These are phyloP conservation scores for Paracoccidioides brasiliensis DNA, from an alignment of 2,329 filamentous ascomycete genomes.

Conservation along the genomic window DNA sequence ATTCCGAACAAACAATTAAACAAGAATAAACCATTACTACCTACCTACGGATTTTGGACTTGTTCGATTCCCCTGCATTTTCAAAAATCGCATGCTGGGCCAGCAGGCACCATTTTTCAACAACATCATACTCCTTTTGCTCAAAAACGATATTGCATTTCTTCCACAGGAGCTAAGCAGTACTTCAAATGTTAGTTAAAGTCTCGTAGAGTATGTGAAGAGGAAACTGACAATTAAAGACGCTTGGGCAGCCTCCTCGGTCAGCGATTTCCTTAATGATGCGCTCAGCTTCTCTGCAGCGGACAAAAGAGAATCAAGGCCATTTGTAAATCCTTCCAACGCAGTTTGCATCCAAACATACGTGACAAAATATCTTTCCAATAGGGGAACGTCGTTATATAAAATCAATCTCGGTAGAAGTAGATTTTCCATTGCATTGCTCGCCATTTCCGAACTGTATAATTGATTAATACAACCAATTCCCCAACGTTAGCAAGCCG, in stretches of 20 bases:
- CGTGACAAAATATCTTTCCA: constrained; percentile 56
- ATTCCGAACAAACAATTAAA: background rate
- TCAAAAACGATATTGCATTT: constrained; percentile 48
- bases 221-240: constrained; percentile 26
- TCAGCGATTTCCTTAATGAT: constrained; percentile 37
- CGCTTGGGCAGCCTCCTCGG: constrained; percentile 45
- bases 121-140: constrained; percentile 39
- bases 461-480: background rate
- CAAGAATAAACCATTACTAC: constrained; percentile 2
- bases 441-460: constrained; percentile 25
- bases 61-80: constrained; percentile 52
- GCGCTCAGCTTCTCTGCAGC: constrained; percentile 26
- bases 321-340: constrained; percentile 25
- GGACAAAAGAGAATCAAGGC: constrained; percentile 19
- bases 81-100: constrained; percentile 55
- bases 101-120: constrained; percentile 58
- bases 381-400: constrained; percentile 42
- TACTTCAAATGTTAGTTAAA: background rate
- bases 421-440: constrained; percentile 48
- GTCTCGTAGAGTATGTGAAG: constrained; percentile 1
- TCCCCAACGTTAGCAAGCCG: constrained; percentile 17
- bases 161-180: constrained; percentile 63
- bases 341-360: constrained; percentile 53
- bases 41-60: constrained; percentile 54
- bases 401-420: constrained; percentile 44